Base-by-base conservation (phyloP, 2,329 filamentous ascomycete genomes). In the Colletotrichum orbiculare region DNA sequence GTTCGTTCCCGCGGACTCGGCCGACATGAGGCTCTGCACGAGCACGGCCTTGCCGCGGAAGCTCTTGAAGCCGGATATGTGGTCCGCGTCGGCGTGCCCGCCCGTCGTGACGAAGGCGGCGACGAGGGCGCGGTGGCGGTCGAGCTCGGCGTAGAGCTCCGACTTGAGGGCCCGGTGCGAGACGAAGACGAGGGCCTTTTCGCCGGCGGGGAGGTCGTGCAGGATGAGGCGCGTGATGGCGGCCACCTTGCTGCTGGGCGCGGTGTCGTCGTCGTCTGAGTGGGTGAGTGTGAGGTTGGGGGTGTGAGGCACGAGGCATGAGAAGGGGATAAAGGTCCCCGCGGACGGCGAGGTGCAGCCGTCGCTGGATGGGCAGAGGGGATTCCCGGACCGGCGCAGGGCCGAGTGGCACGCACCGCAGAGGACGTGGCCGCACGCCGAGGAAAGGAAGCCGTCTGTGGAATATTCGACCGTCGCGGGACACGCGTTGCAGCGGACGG, bases 1-100 rank as follows among this genome's bases (percentile, higher is more conserved):
- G 64, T 82, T 82, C 33, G 74, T 76, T 0, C 81, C 81, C 0
- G 81, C 78, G 3, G 79, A 76, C 37, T 79, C 75, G 4, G 74
- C 70, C 8, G 73, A 74, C 69, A 76, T 77, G 39, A 81, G 73
- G 38, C 74, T 75, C 54, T 82, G 73, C 5, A 82, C 66, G 15
- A 80, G 71, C 2, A 81, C 72, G 41, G 59, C 73, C 50, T 13
- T 70, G 13, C 64, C 64, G 2, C 52, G 13, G 10, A 69, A 66
- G 0, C 3, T 1, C 67, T 77, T 76, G 72, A 76, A 78, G 0
- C 37, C 6, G 33, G 74, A 70, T 2, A 77, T 67, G 6, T 47
- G 47, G 0, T 68, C 39, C 4, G 65, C 60, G 6, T 68, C 52
- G 13, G 39, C 11, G 1, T n/a, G 7, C 6, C 68, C 68, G 10